Evolutionary conservation across 176 grass and related monocot species (phyloP), one percentile per base, ranked within the genome.

Genomic region (Ensete ventricosum): DNA sequence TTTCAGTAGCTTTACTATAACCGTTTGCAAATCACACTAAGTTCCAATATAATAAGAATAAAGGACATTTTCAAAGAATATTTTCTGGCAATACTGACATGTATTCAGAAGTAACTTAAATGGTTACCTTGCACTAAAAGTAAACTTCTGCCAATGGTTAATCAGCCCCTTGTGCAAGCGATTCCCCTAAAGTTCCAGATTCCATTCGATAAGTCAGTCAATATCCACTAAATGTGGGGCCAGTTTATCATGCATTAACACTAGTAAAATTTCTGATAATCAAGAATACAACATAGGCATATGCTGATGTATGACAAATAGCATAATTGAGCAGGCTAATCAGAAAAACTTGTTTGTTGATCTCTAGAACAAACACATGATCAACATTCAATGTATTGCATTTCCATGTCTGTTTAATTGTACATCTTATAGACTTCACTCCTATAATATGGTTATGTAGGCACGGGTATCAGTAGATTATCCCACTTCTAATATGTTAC

Each of bases 131-230:
- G 95, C 86, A 82, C 86, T 99, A 79, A 99, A 99, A 64, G 95
- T 86, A 76, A 89, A 99, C 84, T 91, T 94, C 77, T 91, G 88
- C 95, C 95, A 99, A 82, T 99, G 88, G 80, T 87, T 99, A 84
- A 93, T 82, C 54, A 99, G 81, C 8, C 90, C 95, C 81, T 89
- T 99, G 50, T 99, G 95, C 69, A 99, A 73, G 81, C 88, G 90
- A 80, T 99, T 99, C 85, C 95, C 95, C 95, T 99, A 65, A 74
- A 91, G 64, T 75, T 21, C 64, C 14, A 52, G 78, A 55, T 3
- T 80, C 77, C 76, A 74, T 77, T 19, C 52, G 53, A 68, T 54
- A 72, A 75, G 75, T 70, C 34, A 75, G 75, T 70, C 34, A 67
- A 76, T 23, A 70, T 70, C 9, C n/a, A 16, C 27, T 70, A 16